Conservation (phyloP, 352 stramenopile genomes). For the Pythium myriotylum region DNA sequence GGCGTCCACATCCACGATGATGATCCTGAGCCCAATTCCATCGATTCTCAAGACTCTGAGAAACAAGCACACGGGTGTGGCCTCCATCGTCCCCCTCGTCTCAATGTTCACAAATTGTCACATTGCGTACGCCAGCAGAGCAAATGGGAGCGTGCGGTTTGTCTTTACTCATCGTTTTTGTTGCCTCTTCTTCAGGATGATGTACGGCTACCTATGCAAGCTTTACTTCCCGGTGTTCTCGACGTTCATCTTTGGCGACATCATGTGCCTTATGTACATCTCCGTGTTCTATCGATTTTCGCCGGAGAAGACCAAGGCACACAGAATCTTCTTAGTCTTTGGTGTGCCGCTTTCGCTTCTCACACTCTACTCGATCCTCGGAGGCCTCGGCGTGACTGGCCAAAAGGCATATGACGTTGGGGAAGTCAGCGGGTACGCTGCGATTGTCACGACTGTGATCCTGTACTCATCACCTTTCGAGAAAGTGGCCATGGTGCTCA, state of each 20-base stretch:
- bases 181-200: background rate
- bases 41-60: constrained; percentile 37
- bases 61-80: constrained; percentile 38
- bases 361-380: constrained; percentile 42
- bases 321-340: constrained; percentile 25
- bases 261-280: constrained; percentile 44
- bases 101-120: constrained; percentile 23
- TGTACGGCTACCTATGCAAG: constrained; percentile 17
- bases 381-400: constrained; percentile 26
- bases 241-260: constrained; percentile 48
- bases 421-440: constrained; percentile 37
- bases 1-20: constrained; percentile 35
- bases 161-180: too few relatives aligned
- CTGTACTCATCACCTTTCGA: constrained; percentile 59
- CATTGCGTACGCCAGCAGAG: constrained; percentile 19
- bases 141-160: too few relatives aligned
- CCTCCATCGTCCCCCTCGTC: constrained; percentile 18
- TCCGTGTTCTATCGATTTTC: constrained; percentile 48
- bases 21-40: constrained; percentile 49
- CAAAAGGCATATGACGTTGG: constrained; percentile 32
- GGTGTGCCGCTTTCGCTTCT: constrained; percentile 28
- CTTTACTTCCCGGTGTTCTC: constrained; percentile 46
- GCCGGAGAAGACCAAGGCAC: constrained; percentile 38
- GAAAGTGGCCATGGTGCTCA: constrained; percentile 46
- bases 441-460: constrained; percentile 43